Evolutionary conservation across 768 basidiomycete genomes (phyloP), one percentile per base, ranked within the genome.

Genomic region (Mycena belliarum): DNA sequence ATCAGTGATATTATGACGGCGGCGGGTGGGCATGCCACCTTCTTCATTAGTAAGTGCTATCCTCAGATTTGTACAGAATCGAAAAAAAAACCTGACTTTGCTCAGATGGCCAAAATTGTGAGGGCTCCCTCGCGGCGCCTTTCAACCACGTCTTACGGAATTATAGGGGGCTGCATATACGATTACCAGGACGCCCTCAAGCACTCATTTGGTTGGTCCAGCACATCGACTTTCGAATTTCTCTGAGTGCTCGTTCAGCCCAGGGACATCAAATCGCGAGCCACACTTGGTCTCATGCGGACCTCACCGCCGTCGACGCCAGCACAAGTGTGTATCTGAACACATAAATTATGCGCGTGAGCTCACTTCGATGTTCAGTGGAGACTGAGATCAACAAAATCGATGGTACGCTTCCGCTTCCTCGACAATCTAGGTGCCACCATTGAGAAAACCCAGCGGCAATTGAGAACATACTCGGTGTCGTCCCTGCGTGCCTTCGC

Each of bases 221-320:
- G 33, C 33, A 15, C 7, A 35, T 4, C 33, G 4, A 8, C 33
- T 35, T 15, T 35, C 6, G 11, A 8, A 14, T 4, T 35, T 35
- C 16, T 6, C 9, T 15, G 33, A 35, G 14, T 15, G 14, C 7
- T 15, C 33, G 33, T 35, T 15, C 33, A 35, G 33, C 20, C 3
- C 6, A 3, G 8, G 53, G 53, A 11, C 70, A 72, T 52, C 74
- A 75, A 52, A 62, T 76, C 7, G 72, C 66, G 1, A 71, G 70
- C n/a, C 73, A 75, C 40, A 72, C 72, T 0, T 75, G 75, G 72
- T 59, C 64, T 14, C 75, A 75, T 59, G 63, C 65, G 43, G 66
- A 74, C 32, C 61, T 77, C 12, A 69, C 68, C 11, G 68, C 60
- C 2, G 65, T 73, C n/a, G 65, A 63, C 15, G 57, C 60, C 55